A percentile compares a stretch with the other conserved stretches of the same genome.
These are phyloP conservation scores for Backusella morwellensis DNA, from an alignment of 192 early-diverging fungal genomes.

Conservation along the genomic window DNA sequence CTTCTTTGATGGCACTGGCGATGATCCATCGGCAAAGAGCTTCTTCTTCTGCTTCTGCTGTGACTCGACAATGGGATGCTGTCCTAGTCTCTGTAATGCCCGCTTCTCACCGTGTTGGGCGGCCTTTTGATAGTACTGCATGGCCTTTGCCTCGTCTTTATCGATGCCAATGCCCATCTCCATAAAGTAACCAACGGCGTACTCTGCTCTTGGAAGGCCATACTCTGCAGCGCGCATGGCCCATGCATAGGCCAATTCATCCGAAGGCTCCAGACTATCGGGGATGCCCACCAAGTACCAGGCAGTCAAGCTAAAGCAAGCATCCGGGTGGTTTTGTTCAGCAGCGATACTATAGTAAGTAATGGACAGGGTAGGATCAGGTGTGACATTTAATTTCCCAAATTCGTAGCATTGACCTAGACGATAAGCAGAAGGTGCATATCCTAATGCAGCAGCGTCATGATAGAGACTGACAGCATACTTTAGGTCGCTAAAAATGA, in stretches of 20 bases:
- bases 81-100: conserved; percentile 41
- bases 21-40: not conserved
- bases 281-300: conserved; percentile 59
- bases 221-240: conserved; percentile 51
- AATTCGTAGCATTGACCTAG: conserved; percentile 59
- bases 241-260: conserved; percentile 50
- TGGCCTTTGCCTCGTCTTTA: conserved; percentile 50
- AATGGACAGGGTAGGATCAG: conserved; percentile 45
- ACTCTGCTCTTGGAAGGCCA: conserved; percentile 50
- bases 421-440: conserved; percentile 58
- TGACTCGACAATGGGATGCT: not conserved
- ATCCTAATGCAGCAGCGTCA: conserved; percentile 60
- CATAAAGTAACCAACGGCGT: conserved; percentile 59
- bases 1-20: not conserved
- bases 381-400: conserved; percentile 47
- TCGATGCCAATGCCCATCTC: conserved; percentile 56
- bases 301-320: conserved; percentile 54
- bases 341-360: conserved; percentile 58
- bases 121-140: conserved; percentile 61
- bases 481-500: conserved; percentile 50
- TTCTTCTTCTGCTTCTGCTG: not conserved
- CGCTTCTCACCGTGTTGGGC: conserved; percentile 57
- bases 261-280: conserved; percentile 45
- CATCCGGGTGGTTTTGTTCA: conserved; percentile 55
- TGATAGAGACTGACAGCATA: conserved; percentile 56